Percentiles rank a stretch among this genome's conserved stretches.
Conservation (phyloP, 306 rosid genomes). For the Cucurbita ficifolia region DNA sequence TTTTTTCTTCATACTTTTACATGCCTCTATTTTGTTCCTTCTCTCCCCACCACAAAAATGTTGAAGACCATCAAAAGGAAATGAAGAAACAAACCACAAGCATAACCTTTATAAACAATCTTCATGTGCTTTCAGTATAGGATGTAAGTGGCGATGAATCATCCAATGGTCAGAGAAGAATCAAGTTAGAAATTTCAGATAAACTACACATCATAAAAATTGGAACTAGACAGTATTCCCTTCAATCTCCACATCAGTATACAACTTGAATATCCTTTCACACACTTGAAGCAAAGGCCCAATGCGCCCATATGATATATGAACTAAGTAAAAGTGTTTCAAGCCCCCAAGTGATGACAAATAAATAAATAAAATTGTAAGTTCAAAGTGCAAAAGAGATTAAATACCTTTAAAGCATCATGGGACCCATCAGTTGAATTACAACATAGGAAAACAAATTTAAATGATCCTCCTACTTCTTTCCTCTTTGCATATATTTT, state of each 20-base stretch:
- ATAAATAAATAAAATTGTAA: neutral
- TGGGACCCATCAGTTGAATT: constrained; percentile 65
- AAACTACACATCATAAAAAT: neutral
- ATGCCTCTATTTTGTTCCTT: neutral
- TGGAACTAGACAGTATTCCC: neutral
- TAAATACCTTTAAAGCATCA: constrained; percentile 62
- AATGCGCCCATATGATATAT: neutral
- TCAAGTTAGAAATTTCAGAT: neutral
- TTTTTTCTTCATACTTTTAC: neutral
- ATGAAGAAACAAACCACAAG: neutral
- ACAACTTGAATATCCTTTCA: neutral
- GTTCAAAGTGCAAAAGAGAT: neutral
- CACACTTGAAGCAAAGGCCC: neutral
- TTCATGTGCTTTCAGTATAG: neutral
- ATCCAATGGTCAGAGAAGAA: neutral
- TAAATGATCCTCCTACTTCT: constrained; percentile 46
- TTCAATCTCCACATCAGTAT: neutral
- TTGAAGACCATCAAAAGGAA: neutral
- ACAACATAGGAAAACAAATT: constrained; percentile 81
- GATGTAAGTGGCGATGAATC: neutral
- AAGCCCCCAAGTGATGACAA: neutral
- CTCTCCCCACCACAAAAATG: neutral
- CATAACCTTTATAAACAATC: neutral
- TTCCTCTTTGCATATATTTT: constrained; percentile 62
- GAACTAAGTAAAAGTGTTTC: neutral